phyloP scores from a whole-genome alignment of 78 protist species.

The Dictyostelium intermedium region DNA sequence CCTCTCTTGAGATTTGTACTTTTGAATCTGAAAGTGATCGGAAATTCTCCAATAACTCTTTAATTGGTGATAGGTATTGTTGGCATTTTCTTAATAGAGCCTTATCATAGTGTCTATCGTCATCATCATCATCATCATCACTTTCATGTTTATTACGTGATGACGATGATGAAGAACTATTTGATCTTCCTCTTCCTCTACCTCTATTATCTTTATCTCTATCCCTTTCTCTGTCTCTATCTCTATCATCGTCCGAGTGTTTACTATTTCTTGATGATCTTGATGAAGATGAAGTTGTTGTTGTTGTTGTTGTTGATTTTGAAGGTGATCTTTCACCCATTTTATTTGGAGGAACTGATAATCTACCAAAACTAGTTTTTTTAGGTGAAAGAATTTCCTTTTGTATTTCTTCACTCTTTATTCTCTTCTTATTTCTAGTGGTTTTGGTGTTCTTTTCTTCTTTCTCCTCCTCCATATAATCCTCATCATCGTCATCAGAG shows the following conservation, averaged over 20 bases:
- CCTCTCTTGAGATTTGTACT: slow-evolving; percentile 18
- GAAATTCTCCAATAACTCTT: slow-evolving; percentile 30
- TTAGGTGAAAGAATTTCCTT: slow-evolving; percentile 25
- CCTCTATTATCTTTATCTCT: not conserved
- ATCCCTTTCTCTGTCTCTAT: not conserved
- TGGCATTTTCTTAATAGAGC: slow-evolving; percentile 19
- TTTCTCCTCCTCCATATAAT: not conserved
- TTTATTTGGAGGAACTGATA: slow-evolving; percentile 57
- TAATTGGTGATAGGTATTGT: slow-evolving; percentile 26
- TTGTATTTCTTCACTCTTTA: not conserved
- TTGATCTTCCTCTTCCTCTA: slow-evolving; percentile 3
- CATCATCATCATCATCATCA: not conserved
- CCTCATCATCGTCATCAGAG: not conserved
- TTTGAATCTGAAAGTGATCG: slow-evolving; percentile 32
- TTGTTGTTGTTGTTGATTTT: not conserved
- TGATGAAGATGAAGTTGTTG: not conserved
- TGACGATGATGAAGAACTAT: not conserved
- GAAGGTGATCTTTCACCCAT: not conserved
- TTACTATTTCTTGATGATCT: not conserved
- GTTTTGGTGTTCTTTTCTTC: not conserved
- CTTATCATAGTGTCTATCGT: not conserved
- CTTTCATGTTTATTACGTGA: not conserved
- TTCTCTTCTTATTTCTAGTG: slow-evolving; percentile 1
- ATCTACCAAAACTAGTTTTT: slow-evolving; percentile 68
- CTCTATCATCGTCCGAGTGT: slow-evolving; percentile 44